Base-by-base conservation (phyloP, 2,329 filamentous ascomycete species). In the Zasmidium citrigriseum region DNA sequence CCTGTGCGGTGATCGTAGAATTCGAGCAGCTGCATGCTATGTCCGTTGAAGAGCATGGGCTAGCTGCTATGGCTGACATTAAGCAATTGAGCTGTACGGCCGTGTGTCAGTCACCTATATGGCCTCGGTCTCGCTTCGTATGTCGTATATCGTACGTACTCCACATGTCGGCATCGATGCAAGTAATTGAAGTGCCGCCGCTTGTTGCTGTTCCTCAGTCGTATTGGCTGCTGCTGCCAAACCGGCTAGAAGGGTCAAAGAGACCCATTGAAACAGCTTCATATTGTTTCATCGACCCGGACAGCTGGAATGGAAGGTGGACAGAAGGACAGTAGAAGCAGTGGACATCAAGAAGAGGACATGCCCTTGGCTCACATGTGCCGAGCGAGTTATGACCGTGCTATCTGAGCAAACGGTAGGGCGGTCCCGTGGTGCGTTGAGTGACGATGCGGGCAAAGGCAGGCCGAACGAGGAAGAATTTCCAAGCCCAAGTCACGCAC, bases 1-100 rank as follows among this genome's bases (percentile, higher is more conserved):
- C 49, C 12, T 27, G 20, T 5, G 52, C 60, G 12, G 55, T 60
- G 27, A 62, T 49, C 4, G 44, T 53, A 12, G 52, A 25, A 27
- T 53, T 62, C 52, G 51, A 55, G 45, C 62, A 64, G 14, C 57
- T 64, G 54, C 65, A 67, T 5, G 56, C 55, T 16, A 65, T 46
- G 18, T 67, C 64, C 3, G 59, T 61, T 21, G 52, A 12, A 12
- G 60, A 51, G 44, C 65, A 67, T 1, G 61, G 58, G 3, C 62
- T 65, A 7, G 47, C 47, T 14, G 63, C 52, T 2, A 67, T 67
- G 1, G 57, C 54, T 3, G 34, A 25, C n/a, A 60, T 23, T 16
- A 67, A 62, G 45, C 65, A 66, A 10, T 34, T 59, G 14, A 56
- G 52, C 65, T 65, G 22, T 12, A 27, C 14, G 24, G 21, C 16